phyloP scores from a whole-genome alignment of 169 alveolate genomes.

The Fabrea salina region DNA sequence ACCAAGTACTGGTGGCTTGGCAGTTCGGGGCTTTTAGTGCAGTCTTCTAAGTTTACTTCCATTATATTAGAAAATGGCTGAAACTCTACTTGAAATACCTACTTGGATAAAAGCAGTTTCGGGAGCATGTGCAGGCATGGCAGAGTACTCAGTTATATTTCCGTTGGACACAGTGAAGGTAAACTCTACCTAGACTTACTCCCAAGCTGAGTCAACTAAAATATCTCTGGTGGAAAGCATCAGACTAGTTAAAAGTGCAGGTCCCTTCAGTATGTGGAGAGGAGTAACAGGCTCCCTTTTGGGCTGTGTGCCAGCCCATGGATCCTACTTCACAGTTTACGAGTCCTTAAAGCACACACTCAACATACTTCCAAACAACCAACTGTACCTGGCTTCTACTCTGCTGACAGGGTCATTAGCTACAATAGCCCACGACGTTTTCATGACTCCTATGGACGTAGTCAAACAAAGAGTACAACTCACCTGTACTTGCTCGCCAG shows the following conservation, averaged over 20 bases:
- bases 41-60: constrained; percentile 44
- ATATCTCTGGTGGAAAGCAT: background rate
- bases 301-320: constrained; percentile 99
- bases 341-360: constrained; percentile 62
- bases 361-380: constrained; percentile 48
- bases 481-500: constrained; percentile 68
- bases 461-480: constrained; percentile 93
- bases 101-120: too few relatives aligned
- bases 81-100: too few relatives aligned
- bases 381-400: constrained; percentile 59
- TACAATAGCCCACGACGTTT: constrained; percentile 91
- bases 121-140: constrained; percentile 98
- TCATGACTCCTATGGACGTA: constrained; percentile 97
- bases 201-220: constrained; percentile 23
- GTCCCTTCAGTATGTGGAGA: constrained; percentile 74
- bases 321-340: constrained; percentile 89
- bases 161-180: constrained; percentile 94
- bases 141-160: constrained; percentile 94
- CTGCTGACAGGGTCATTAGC: constrained; percentile 94
- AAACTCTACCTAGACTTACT: constrained; percentile 32
- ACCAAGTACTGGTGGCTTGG: constrained; percentile 31
- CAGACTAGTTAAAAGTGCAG: constrained; percentile 59
- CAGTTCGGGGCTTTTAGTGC: background rate
- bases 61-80: too few relatives aligned
- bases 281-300: constrained; percentile 92